phyloP scores from a whole-genome alignment of 176 grass and related monocot genomes.

The Rhynchospora tenuis region DNA sequence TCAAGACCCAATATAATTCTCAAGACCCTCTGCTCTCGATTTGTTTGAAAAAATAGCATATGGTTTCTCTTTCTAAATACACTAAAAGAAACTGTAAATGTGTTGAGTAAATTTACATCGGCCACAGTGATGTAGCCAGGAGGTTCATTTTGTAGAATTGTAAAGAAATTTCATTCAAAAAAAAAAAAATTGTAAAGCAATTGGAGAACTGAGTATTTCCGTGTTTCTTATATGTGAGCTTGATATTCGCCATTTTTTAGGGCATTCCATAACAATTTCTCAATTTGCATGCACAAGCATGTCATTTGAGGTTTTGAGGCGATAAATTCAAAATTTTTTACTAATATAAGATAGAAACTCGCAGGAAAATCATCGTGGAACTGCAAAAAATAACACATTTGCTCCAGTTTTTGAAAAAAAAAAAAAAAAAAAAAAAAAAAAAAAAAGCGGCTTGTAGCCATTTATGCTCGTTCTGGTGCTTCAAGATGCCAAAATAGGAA shows the following conservation, averaged over 20 bases:
- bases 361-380: not conserved
- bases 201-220: not conserved
- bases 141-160: not conserved
- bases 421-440: no score
- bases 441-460: no score
- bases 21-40: not conserved
- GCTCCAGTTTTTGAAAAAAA: not conserved
- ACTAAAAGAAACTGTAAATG: not conserved
- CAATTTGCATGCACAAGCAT: not conserved
- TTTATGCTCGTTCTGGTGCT: not conserved
- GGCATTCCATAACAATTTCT: not conserved
- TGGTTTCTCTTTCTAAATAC: not conserved
- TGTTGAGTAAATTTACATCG: not conserved
- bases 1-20: not conserved
- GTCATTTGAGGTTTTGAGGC: not conserved
- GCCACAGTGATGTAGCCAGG: not conserved
- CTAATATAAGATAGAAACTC: not conserved
- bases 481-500: slow-evolving; percentile 3
- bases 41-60: not conserved
- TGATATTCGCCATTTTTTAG: not conserved
- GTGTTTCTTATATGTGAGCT: not conserved
- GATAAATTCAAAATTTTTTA: not conserved
- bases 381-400: not conserved
- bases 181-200: not conserved
- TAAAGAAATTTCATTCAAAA: no score